Conservation (phyloP, 1,284 basidiomycete species). For the Volvariella surrecta region DNA sequence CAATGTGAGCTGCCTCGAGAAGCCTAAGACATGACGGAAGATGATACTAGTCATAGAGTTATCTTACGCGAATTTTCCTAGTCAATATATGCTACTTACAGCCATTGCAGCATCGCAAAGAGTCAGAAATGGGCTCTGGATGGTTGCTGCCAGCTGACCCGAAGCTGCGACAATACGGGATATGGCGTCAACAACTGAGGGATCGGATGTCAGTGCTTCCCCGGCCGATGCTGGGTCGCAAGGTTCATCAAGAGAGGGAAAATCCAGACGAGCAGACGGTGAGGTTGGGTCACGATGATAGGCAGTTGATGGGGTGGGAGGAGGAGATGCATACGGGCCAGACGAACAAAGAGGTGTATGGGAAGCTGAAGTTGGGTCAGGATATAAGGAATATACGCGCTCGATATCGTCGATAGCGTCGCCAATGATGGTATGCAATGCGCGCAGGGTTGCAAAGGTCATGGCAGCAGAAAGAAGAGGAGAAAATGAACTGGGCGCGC, state of each 20-base stretch:
- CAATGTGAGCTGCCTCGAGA: slow-evolving; percentile 55
- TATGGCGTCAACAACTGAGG: slow-evolving; percentile 48
- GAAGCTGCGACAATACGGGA: slow-evolving; percentile 58
- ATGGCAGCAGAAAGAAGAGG: slow-evolving; percentile 18
- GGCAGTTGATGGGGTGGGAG: slow-evolving; percentile 26
- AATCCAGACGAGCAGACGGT: slow-evolving; percentile 31
- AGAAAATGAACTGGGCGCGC: slow-evolving; percentile 1
- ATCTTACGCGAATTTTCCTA: slow-evolving; percentile 3
- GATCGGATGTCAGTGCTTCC: slow-evolving; percentile 48
- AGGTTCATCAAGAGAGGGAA: slow-evolving; percentile 48
- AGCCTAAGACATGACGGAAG: slow-evolving; percentile 62
- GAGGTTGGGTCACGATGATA: neutral
- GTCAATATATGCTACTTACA: slow-evolving; percentile 27
- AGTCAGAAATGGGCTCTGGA: slow-evolving; percentile 58
- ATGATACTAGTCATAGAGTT: slow-evolving; percentile 41
- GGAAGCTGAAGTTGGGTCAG: neutral
- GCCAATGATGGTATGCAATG: slow-evolving; percentile 56
- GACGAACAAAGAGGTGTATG: neutral
- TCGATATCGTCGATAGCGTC: slow-evolving; percentile 64
- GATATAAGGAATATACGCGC: slow-evolving; percentile 35
- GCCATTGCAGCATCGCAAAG: slow-evolving; percentile 61
- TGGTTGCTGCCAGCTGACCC: slow-evolving; percentile 51
- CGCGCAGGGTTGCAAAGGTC: slow-evolving; percentile 56
- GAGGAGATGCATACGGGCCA: slow-evolving; percentile 30
- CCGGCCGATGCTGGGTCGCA: slow-evolving; percentile 35